phyloP scores from a whole-genome alignment of 805 yeast genomes.

The Candida sithepensis region DNA sequence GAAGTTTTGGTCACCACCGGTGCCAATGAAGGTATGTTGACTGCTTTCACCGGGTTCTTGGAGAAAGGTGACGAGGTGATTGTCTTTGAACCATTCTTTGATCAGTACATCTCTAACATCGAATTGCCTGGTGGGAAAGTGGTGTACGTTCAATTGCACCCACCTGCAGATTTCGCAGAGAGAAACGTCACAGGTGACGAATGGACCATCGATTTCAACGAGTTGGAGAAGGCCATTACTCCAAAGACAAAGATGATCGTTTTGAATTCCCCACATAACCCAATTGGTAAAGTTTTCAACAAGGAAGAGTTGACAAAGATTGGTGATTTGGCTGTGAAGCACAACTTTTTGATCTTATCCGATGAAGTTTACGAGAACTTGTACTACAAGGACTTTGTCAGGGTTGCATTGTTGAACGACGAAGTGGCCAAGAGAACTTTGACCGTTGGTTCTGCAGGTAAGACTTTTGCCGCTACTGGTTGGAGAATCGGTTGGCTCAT shows the following conservation, averaged over 20 bases:
- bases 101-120: conserved; percentile 92
- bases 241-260: conserved; percentile 81
- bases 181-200: conserved; percentile 74
- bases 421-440: conserved; percentile 76
- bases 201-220: conserved; percentile 82
- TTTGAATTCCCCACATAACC: conserved; percentile 93
- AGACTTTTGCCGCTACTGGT: conserved; percentile 97
- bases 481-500: conserved; percentile 98
- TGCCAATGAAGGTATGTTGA: conserved; percentile 92
- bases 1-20: conserved; percentile 89
- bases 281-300: conserved; percentile 87
- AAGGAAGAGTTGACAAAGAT: conserved; percentile 68
- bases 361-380: conserved; percentile 96
- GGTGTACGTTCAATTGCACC: conserved; percentile 79
- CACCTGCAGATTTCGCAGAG: conserved; percentile 66
- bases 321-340: conserved; percentile 80
- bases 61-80: conserved; percentile 91
- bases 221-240: conserved; percentile 67
- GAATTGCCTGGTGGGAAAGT: conserved; percentile 92
- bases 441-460: conserved; percentile 96
- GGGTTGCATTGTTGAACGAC: conserved; percentile 80
- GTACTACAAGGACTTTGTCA: conserved; percentile 68
- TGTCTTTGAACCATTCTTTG: conserved; percentile 96
- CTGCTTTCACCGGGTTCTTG: conserved; percentile 80
- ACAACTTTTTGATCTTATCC: conserved; percentile 77